These are phyloP conservation scores for Trichoderma arundinaceum DNA, from an alignment of 2,329 filamentous ascomycete genomes.

Conservation along the genomic window DNA sequence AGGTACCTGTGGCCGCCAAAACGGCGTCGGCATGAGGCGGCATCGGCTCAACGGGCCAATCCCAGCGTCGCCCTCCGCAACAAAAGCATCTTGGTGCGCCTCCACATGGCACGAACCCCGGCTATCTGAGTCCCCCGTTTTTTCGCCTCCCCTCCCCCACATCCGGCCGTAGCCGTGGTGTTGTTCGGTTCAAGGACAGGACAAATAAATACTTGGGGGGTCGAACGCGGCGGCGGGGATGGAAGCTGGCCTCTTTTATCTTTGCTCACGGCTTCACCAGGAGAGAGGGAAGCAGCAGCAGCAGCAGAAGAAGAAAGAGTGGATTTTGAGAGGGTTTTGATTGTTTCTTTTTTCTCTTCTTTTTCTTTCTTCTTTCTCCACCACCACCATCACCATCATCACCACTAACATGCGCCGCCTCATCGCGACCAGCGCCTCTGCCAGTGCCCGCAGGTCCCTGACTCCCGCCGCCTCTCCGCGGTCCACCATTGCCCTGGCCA, in stretches of 20 bases:
- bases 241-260: neutral
- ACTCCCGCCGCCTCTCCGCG: constrained; percentile 38
- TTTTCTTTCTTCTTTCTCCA: neutral
- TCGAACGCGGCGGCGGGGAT: neutral
- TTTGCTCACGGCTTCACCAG: neutral
- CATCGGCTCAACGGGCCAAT: constrained; percentile 33
- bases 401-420: constrained; percentile 53
- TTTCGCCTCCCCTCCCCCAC: constrained; percentile 28
- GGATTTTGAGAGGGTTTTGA: no score
- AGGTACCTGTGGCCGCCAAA: no score
- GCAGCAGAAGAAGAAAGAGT: no score
- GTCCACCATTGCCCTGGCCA: constrained; percentile 41
- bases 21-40: constrained; percentile 33
- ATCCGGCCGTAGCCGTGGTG: constrained; percentile 24
- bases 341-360: neutral
- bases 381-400: neutral
- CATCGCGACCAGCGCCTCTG: constrained; percentile 49
- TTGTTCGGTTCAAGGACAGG: neutral
- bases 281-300: neutral
- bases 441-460: constrained; percentile 45
- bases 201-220: neutral
- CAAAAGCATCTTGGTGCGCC: neutral
- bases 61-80: neutral
- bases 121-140: neutral
- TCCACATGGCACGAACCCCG: constrained; percentile 14